phyloP scores from a whole-genome alignment of 257 asterid species.

The Solanum lycopersicoides region DNA sequence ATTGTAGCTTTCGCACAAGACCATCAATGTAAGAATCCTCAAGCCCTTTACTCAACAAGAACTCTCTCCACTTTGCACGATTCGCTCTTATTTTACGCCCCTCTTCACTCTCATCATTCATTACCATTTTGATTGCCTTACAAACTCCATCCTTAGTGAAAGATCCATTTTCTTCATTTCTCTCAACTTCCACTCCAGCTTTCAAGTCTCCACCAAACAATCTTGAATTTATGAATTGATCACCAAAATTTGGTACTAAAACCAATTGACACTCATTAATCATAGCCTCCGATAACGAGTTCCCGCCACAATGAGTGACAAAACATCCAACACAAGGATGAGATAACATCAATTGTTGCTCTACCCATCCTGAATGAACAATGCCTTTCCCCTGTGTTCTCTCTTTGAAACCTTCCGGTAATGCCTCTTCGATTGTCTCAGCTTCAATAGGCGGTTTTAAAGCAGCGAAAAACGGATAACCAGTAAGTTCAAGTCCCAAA shows the following conservation, averaged over 20 bases:
- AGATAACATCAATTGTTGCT: constrained; percentile 16
- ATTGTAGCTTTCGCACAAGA: not conserved
- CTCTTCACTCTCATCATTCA: constrained; percentile 15
- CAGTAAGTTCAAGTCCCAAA: constrained; percentile 21
- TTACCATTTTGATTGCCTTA: constrained; percentile 5
- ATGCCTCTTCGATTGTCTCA: constrained; percentile 6
- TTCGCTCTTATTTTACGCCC: constrained; percentile 10
- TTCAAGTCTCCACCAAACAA: constrained; percentile 9
- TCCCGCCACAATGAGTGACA: constrained; percentile 23
- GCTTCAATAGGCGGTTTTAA: constrained; percentile 19
- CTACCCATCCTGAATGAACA: constrained; percentile 21
- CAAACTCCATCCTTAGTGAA: constrained; percentile 8
- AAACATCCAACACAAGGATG: constrained; percentile 26
- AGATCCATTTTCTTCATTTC: constrained; percentile 18
- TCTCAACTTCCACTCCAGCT: constrained; percentile 24
- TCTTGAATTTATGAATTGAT: constrained; percentile 19
- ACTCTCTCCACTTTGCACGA: constrained; percentile 14
- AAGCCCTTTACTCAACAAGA: constrained; percentile 10
- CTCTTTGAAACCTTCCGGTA: constrained; percentile 13
- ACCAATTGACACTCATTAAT: constrained; percentile 16
- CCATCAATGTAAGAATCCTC: constrained; percentile 12
- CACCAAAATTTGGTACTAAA: constrained; percentile 17
- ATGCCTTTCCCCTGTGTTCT: constrained; percentile 14
- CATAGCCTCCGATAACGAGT: constrained; percentile 17
- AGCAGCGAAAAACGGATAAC: constrained; percentile 16